Percentiles rank a stretch among this genome's conserved stretches.
phyloP scores from a whole-genome alignment of 108 stramenopile genomes.

The Craspedostauros australis region DNA sequence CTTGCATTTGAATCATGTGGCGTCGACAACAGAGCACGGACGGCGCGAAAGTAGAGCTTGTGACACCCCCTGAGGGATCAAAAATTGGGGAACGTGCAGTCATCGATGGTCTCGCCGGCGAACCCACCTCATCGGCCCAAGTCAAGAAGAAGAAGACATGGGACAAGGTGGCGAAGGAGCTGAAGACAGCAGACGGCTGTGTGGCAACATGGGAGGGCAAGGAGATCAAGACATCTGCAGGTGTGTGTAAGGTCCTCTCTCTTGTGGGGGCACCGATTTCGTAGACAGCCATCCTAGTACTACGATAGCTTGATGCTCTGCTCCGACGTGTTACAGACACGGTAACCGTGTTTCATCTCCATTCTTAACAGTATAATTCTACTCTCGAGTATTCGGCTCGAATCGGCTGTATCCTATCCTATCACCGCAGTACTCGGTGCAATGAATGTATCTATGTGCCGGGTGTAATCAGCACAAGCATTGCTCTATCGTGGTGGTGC shows the following conservation, averaged over 20 bases:
- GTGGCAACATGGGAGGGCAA: conserved; percentile 79
- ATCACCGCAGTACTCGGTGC: too few species aligned
- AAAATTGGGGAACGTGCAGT: conserved; percentile 79
- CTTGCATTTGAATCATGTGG: neutral
- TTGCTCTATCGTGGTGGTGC: too few species aligned
- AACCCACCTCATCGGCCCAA: conserved; percentile 71
- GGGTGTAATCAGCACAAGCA: too few species aligned
- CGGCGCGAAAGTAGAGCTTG: conserved; percentile 68
- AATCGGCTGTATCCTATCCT: too few species aligned
- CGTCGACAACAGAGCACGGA: conserved; percentile 37
- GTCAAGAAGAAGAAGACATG: conserved; percentile 87
- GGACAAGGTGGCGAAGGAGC: conserved; percentile 57
- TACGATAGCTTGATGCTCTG: too few species aligned
- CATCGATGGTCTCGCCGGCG: conserved; percentile 73
- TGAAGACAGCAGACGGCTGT: conserved; percentile 74
- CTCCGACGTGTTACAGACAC: too few species aligned
- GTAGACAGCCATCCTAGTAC: too few species aligned
- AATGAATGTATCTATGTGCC: too few species aligned
- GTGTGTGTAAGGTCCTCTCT: conserved; percentile 56
- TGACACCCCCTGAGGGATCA: conserved; percentile 73
- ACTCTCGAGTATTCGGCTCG: too few species aligned
- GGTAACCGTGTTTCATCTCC: too few species aligned
- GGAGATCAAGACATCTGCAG: conserved; percentile 62
- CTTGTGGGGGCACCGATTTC: conserved; percentile 76
- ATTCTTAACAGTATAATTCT: too few species aligned